Percentiles rank a stretch among this genome's conserved stretches.
Evolutionary conservation across 305 asterid genomes (phyloP).

Genomic region (Fraxinus latifolia): DNA sequence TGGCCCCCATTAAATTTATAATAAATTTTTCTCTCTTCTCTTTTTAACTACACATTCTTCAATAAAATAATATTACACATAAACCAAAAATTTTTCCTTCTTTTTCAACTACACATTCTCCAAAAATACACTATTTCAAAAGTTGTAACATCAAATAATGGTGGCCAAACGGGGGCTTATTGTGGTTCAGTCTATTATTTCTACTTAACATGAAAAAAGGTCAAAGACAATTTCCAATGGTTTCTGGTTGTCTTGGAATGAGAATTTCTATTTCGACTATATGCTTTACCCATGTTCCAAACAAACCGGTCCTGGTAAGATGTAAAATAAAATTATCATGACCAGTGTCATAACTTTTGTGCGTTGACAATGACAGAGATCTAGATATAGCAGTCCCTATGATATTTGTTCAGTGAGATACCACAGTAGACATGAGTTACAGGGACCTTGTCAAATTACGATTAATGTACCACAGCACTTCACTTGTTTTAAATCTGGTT

Average conservation of each 20-base stretch:
- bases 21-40: too few species aligned
- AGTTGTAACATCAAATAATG: too few species aligned
- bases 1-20: too few species aligned
- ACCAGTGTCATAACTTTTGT: background rate
- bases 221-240: background rate
- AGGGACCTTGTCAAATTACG: background rate
- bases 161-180: background rate
- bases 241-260: background rate
- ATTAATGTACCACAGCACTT: background rate
- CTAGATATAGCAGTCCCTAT: background rate
- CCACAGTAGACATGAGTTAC: background rate
- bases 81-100: too few species aligned
- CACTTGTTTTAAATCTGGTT: background rate
- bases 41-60: too few species aligned
- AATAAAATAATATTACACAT: too few species aligned
- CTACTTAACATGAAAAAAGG: background rate
- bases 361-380: background rate
- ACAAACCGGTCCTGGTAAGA: constrained; percentile 1
- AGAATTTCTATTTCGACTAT: background rate
- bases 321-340: background rate
- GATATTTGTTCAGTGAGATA: background rate
- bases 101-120: too few species aligned
- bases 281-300: background rate
- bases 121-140: too few species aligned
- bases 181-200: background rate